phyloP scores from a whole-genome alignment of 108 stramenopile genomes.

The Halocafeteria seosinensis region DNA sequence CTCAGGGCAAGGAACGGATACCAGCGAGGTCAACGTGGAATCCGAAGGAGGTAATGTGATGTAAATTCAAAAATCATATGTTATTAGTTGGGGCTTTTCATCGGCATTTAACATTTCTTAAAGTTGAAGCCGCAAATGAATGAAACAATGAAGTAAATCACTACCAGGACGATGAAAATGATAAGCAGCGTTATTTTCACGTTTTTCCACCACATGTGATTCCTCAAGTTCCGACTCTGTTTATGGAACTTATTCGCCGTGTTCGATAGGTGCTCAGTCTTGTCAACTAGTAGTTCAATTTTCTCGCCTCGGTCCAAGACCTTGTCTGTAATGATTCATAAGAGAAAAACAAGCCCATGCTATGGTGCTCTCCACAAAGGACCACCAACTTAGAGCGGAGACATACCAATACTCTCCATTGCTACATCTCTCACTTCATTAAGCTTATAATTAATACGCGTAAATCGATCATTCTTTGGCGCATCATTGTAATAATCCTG shows the following conservation, averaged over 20 bases:
- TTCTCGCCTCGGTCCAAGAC: constrained; percentile 88
- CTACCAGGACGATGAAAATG: constrained; percentile 34
- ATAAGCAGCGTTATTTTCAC: constrained; percentile 40
- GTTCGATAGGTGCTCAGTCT: constrained; percentile 73
- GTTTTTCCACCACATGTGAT: constrained; percentile 67
- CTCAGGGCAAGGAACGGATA: too few species aligned
- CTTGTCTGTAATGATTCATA: too few species aligned
- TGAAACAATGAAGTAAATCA: constrained; percentile 24
- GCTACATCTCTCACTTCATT: constrained; percentile 81
- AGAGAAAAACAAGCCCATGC: too few species aligned
- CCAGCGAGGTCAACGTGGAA: too few species aligned
- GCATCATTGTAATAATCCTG: constrained; percentile 15
- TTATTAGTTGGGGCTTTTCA: too few species aligned
- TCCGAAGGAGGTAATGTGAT: too few species aligned
- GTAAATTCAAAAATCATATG: too few species aligned
- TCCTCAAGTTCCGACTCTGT: constrained; percentile 48
- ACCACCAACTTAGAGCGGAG: too few species aligned
- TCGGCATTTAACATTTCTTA: too few species aligned
- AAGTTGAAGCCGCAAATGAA: not conserved
- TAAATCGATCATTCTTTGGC: constrained; percentile 47
- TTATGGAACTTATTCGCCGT: constrained; percentile 76
- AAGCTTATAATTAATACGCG: constrained; percentile 62
- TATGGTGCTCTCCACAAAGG: too few species aligned
- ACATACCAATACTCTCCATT: constrained; percentile 93
- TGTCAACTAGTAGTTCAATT: constrained; percentile 92